These are phyloP conservation scores for Luzula sylvatica DNA, from an alignment of 176 grass and related monocot genomes.

Conservation along the genomic window DNA sequence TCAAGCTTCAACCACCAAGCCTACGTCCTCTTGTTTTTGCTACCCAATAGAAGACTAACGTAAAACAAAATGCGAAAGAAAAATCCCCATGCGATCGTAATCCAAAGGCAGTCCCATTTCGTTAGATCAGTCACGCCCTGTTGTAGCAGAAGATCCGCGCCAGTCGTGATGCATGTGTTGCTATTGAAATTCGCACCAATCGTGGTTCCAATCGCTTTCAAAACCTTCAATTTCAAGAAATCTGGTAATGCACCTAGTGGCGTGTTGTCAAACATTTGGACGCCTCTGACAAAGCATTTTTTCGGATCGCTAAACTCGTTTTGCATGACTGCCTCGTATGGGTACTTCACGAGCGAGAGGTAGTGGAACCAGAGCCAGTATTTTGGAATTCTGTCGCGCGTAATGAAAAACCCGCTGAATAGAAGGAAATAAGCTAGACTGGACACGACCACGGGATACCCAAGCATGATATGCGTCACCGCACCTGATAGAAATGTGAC, in stretches of 20 bases:
- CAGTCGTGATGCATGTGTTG: constrained; percentile 66
- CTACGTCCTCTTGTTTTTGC: constrained; percentile 88
- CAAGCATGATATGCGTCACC: constrained; percentile 70
- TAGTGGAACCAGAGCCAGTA: constrained; percentile 99
- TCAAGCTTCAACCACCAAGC: neutral
- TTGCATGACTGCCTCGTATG: constrained; percentile 90
- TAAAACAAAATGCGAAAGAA: constrained; percentile 86
- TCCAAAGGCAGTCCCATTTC: constrained; percentile 94
- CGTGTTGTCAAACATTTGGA: constrained; percentile 99
- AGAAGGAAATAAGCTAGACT: constrained; percentile 87
- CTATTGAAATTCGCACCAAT: constrained; percentile 55
- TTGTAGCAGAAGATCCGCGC: constrained; percentile 47
- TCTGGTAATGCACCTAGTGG: constrained; percentile 42
- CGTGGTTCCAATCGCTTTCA: constrained; percentile 47
- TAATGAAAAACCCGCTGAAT: constrained; percentile 99
- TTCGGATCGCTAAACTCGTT: constrained; percentile 72
- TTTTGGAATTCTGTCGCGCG: constrained; percentile 50
- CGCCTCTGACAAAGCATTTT: constrained; percentile 69
- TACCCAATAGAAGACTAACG: constrained; percentile 59
- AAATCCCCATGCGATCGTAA: constrained; percentile 83
- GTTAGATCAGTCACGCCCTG: constrained; percentile 71
- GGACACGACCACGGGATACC: constrained; percentile 68
- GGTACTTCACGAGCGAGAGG: constrained; percentile 93
- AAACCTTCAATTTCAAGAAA: constrained; percentile 50
- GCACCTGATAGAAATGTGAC: constrained; percentile 92